Percentiles rank a stretch among this genome's conserved stretches.
Evolutionary conservation across 345 rosid genomes (phyloP).

Genomic region (Murraya paniculata): DNA sequence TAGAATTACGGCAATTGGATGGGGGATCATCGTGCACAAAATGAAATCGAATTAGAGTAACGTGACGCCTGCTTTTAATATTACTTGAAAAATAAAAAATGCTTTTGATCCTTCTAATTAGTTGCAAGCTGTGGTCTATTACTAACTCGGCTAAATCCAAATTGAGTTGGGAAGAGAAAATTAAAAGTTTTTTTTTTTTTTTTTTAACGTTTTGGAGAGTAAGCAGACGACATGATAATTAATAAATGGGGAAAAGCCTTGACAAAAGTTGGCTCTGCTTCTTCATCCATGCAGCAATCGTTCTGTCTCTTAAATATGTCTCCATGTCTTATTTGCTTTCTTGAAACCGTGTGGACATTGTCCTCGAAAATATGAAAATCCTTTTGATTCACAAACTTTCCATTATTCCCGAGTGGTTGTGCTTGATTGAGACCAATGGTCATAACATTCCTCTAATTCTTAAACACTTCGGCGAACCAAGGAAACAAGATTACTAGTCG

Average conservation of each 20-base stretch:
- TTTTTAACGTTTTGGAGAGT: background rate
- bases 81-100: background rate
- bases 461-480: background rate
- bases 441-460: background rate
- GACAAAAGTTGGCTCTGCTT: no score
- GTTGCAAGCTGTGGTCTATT: no score
- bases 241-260: no score
- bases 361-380: no score
- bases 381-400: background rate
- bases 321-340: background rate
- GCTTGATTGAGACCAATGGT: background rate
- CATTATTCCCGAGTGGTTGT: background rate
- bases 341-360: background rate
- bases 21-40: background rate
- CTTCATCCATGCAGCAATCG: background rate
- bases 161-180: no score
- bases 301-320: background rate
- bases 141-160: no score
- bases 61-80: background rate
- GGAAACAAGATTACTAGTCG: background rate
- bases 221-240: background rate
- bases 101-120: background rate
- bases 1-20: background rate
- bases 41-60: background rate
- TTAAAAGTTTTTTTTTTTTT: no score